Base-by-base conservation (phyloP, 768 basidiomycete genomes). In the Hericium coralloides region DNA sequence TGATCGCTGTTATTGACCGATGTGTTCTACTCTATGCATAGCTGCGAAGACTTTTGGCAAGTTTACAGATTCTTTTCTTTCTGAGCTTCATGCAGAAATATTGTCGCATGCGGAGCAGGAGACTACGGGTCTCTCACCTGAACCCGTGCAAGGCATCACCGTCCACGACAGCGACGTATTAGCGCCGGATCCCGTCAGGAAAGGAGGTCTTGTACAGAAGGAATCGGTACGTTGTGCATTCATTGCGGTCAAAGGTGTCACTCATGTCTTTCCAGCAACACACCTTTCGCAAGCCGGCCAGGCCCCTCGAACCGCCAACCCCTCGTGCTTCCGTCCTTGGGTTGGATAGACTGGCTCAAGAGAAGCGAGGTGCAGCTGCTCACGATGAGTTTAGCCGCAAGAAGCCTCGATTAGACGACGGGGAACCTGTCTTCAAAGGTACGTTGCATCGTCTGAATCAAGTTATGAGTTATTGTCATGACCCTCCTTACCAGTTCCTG, bases 371-470 rank as follows among this genome's bases (percentile, higher is more conserved):
- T n/a, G n/a, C 77, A 2, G 72, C 65, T 17, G 70, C 75, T 49
- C 74, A 75, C 60, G 79, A 68, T 3, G 74, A 74, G 52, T 71
- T 73, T 8, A 83, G 80, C 63, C 74, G 89, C 62, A 89, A 94
- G 72, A 88, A 77, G 62, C 76, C 78, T 2, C 79, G 82, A 55
- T 55, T 85, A 38, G 81, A 74, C 20, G 65, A 83, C 47, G 78
- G 76, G 49, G 86, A 88, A 48, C 78, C 89, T 4, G 71, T 84
- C 36, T 98, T 98, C 76, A 98, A 98, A 81, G 87, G 95, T 90
- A 45, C 38, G 76, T 60, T 3, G 15, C 12, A 6, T 31, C 6
- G 64, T 54, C n/a, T 6, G 15, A 10, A 0, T 38, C 31, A 18
- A 36, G 22, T 37, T 5, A 1, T 8, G 25, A 23, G n/a, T 1